phyloP scores from a whole-genome alignment of 2,329 filamentous ascomycete species.

The Plectosphaerella plurivora region DNA sequence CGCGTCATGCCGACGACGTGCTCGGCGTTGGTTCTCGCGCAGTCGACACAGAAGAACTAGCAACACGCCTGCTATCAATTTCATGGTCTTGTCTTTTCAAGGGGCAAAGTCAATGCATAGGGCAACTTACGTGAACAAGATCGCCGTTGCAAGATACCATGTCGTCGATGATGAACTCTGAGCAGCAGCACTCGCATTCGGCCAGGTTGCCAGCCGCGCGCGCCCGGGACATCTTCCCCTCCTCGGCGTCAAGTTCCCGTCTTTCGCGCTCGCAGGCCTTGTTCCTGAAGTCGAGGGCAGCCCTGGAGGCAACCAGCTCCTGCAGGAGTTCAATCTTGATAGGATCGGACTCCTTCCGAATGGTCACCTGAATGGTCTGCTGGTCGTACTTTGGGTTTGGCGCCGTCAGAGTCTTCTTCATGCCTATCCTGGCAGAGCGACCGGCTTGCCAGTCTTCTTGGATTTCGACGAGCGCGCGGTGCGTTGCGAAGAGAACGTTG shows the following conservation, averaged over 20 bases:
- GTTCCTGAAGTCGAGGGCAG: conserved; percentile 19
- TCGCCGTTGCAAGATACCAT: conserved; percentile 64
- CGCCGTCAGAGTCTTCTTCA: conserved; percentile 23
- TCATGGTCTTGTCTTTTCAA: not conserved
- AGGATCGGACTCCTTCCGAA: conserved; percentile 2
- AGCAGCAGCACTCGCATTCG: conserved; percentile 73
- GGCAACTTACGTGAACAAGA: conserved; percentile 38
- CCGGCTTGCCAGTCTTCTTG: not conserved
- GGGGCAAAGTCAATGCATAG: not conserved
- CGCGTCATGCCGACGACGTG: conserved; percentile 64
- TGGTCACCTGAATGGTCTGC: conserved; percentile 14
- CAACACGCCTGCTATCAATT: no score
- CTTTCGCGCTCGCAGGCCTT: conserved; percentile 14
- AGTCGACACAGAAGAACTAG: conserved; percentile 64
- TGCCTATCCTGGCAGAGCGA: conserved; percentile 13
- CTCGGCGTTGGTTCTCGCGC: conserved; percentile 62
- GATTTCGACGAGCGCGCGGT: no score
- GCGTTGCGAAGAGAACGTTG: not conserved
- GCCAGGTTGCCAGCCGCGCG: conserved; percentile 45
- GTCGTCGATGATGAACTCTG: conserved; percentile 59
- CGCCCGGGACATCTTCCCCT: conserved; percentile 35
- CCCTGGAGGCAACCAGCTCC: conserved; percentile 34
- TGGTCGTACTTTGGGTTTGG: conserved; percentile 9
- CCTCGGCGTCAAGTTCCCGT: conserved; percentile 28
- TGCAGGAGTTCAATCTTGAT: conserved; percentile 24